Base-by-base conservation (phyloP, 2,329 filamentous ascomycete genomes). In the Aspergillus sergii region DNA sequence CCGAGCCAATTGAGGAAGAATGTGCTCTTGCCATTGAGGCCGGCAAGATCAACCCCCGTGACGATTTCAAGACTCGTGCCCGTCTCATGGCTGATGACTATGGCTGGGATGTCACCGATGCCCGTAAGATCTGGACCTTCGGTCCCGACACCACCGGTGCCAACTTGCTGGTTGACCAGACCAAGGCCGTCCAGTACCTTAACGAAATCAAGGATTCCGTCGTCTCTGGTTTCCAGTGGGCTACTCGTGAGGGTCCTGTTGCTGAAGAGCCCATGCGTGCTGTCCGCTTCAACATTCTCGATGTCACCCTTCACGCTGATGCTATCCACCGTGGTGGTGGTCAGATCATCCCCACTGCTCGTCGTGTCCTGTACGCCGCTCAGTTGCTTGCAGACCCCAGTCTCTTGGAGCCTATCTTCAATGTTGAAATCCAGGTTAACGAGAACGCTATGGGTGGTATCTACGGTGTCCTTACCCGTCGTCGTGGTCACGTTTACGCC, bases 151-250 rank as follows among this genome's bases (percentile, higher is more conserved):
- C 93, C 81, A 95, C 86, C 79, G 95, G 95, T 83, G 91, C 95
- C 88, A 99, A 99, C 90, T 86, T 99, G 88, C 87, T 99, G 75
- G 90, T 99, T 79, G 95, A 99, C 85, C 95, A 98, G 91, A 97
- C 94, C 88, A 99, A 98, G 92, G 95, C 95, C 75, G 95, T 99
- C 72, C 95, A 99, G 88, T 99, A 98, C 90, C 89, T 99, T 79
- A 95, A 93, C 87, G 95, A 99, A 92, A 99, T 99, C 90, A 99
- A 99, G 92, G 95, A 99, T 81, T 98, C 94, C 66, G 91, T 98
- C 75, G 94, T 98, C 79, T 98, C 95, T 74, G 95, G 95, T 90
- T 99, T 99, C 93, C 95, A 99, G 85, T 99, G 95, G 95, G 95
- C 95, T 73, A 93, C 92, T 75, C 91, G 94, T 80, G 95, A 99